Percentiles rank a stretch among this genome's conserved stretches.
Evolutionary conservation across 108 stramenopile species (phyloP).

Genomic region (Cyclotella cryptica): DNA sequence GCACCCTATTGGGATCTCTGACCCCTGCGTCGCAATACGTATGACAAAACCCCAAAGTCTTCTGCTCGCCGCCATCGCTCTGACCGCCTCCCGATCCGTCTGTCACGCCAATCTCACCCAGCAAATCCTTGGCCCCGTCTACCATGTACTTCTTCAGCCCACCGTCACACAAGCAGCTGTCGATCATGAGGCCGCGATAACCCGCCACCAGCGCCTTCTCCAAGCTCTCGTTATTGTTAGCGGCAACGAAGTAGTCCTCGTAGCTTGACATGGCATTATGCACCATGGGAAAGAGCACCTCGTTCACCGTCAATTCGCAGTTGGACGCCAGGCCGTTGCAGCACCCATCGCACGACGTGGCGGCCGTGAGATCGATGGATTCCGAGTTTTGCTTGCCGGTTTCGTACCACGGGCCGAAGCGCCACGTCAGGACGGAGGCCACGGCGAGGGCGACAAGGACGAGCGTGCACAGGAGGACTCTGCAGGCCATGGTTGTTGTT

Average conservation of each 20-base stretch:
- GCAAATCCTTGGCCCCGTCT: slow-evolving; percentile 15
- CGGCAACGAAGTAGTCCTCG: slow-evolving; percentile 56
- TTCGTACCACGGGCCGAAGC: slow-evolving; percentile 36
- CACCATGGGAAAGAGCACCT: slow-evolving; percentile 64
- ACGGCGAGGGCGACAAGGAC: slow-evolving; percentile 2
- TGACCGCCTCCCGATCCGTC: background rate
- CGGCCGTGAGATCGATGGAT: slow-evolving; percentile 10
- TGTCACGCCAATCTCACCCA: background rate
- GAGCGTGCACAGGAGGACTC: slow-evolving; percentile 22
- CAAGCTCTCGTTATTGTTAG: slow-evolving; percentile 64
- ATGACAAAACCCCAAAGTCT: slow-evolving; percentile 61
- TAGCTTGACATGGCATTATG: slow-evolving; percentile 73
- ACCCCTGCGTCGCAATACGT: slow-evolving; percentile 61
- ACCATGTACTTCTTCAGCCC: slow-evolving; percentile 11
- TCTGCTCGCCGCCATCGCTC: background rate
- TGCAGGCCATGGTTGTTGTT: slow-evolving; percentile 10
- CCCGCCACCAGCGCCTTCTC: slow-evolving; percentile 74
- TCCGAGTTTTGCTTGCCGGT: slow-evolving; percentile 4
- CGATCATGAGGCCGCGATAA: slow-evolving; percentile 72
- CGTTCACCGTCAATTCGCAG: slow-evolving; percentile 65
- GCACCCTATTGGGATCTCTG: slow-evolving; percentile 55
- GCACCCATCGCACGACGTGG: slow-evolving; percentile 12
- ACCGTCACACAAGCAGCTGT: slow-evolving; percentile 72
- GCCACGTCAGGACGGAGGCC: slow-evolving; percentile 11
- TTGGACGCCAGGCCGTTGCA: slow-evolving; percentile 58